Base-by-base conservation (phyloP, 495 filamentous ascomycete genomes). In the Podospora tetraspora region DNA sequence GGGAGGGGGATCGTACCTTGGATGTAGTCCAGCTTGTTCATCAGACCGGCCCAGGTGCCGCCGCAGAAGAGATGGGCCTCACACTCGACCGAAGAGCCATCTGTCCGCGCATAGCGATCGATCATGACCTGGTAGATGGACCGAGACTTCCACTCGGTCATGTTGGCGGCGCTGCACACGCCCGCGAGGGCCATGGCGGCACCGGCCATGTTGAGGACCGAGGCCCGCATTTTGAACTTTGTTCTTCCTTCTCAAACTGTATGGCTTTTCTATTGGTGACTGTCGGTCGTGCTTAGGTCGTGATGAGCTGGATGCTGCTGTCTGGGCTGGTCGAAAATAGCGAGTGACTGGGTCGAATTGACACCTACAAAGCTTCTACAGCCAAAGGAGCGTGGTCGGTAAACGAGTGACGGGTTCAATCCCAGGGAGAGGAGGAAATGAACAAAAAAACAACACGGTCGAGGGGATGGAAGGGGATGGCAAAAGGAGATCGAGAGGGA, bases 61-160 rank as follows among this genome's bases (percentile, higher is more conserved):
- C 90, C 91, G 70, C 91, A 95, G 75, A 92, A 93, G 52, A 80
- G 78, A 2, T 70, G 73, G 9, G 85, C 78, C 76, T 90, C 79
- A 72, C 86, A 89, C 22, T 74, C 69, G 59, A 77, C 78, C 29
- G 86, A 85, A 2, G 87, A 90, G 22, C 84, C 84, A 65, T 92
- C 84, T 2, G 86, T 84, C 19, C 85, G 86, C 10, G 87, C 90
- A 71, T 91, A 90, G 7, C 92, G 87, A 77, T 93, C 91, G 12
- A 90, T 91, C 67, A 94, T 81, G 66, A 91, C 82, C 73, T 91
- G 90, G 74, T 92, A 93, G 68, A 92, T 89, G 8, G 87, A 88
- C 64, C 84, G 85, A 24, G 81, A 79, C 65, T 88, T 84, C 89
- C 88, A 90, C 67, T 85, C 77, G 10, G 78, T 83, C 3, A 66